Conservation (phyloP, 352 stramenopile species). For the Phytophthora europaea region DNA sequence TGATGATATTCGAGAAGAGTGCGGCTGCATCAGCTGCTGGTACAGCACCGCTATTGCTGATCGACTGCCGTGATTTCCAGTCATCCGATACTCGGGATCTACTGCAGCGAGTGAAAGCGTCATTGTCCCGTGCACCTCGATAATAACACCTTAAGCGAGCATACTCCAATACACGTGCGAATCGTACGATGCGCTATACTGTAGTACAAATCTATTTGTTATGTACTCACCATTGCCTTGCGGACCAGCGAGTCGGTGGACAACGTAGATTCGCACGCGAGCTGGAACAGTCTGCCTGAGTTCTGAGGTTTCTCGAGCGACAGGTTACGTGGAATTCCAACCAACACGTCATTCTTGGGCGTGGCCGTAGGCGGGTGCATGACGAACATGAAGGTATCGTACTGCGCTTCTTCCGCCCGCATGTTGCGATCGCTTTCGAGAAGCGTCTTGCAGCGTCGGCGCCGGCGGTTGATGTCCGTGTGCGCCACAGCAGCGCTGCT, state of each 20-base stretch:
- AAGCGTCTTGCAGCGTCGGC: slow-evolving; percentile 83
- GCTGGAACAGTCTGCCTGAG: slow-evolving; percentile 29
- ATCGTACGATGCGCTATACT: neutral
- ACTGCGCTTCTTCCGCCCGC: slow-evolving; percentile 60
- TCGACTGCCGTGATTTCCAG: slow-evolving; percentile 61
- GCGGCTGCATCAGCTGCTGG: slow-evolving; percentile 12
- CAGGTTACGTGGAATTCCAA: slow-evolving; percentile 59
- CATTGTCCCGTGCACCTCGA: slow-evolving; percentile 11
- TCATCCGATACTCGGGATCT: slow-evolving; percentile 48
- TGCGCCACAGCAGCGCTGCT: slow-evolving; percentile 50
- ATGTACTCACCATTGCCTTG: slow-evolving; percentile 36
- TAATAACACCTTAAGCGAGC: neutral
- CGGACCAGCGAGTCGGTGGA: slow-evolving; percentile 35
- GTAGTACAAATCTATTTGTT: slow-evolving; percentile 25
- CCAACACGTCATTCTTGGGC: slow-evolving; percentile 88
- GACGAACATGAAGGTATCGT: slow-evolving; percentile 80
- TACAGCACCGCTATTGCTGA: slow-evolving; percentile 54
- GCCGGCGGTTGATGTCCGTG: slow-evolving; percentile 57
- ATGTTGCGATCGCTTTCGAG: slow-evolving; percentile 85
- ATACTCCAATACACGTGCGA: neutral
- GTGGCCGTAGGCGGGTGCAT: slow-evolving; percentile 80
- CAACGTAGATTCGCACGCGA: slow-evolving; percentile 40
- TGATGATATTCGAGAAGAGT: slow-evolving; percentile 67
- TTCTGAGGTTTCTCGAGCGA: slow-evolving; percentile 3
- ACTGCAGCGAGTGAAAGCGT: slow-evolving; percentile 53